Percentiles rank a stretch among this genome's conserved stretches.
phyloP scores from a whole-genome alignment of 371 early-diverging fungal genomes.

The Dinochytrium kinnereticum region DNA sequence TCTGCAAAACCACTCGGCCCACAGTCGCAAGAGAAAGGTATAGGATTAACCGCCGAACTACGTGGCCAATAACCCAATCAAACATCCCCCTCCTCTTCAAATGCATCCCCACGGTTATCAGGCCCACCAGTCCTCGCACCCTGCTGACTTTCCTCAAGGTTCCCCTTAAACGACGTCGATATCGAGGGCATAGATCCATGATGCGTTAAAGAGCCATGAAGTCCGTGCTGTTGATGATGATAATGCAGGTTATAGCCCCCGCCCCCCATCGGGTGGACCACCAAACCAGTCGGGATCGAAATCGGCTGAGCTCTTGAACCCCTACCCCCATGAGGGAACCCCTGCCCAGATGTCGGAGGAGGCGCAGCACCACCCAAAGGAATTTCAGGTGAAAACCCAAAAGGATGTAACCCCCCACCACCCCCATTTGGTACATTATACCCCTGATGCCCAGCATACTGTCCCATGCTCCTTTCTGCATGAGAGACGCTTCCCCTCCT shows the following conservation, averaged over 20 bases:
- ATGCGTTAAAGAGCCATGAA: background rate
- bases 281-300: background rate
- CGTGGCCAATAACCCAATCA: too few relatives aligned
- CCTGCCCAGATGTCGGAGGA: too few relatives aligned
- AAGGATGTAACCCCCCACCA: too few relatives aligned
- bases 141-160: background rate
- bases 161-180: background rate
- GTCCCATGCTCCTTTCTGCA: background rate
- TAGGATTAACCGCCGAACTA: too few relatives aligned
- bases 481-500: background rate
- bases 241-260: background rate
- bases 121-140: background rate
- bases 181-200: constrained; percentile 9
- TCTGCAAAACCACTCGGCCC: too few relatives aligned
- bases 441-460: background rate
- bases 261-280: too few relatives aligned
- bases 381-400: too few relatives aligned
- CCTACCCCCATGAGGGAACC: too few relatives aligned
- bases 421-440: too few relatives aligned
- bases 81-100: background rate
- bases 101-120: background rate
- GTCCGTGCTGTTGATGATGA: background rate
- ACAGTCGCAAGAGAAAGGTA: too few relatives aligned
- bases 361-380: too few relatives aligned
- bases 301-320: background rate